Base-by-base conservation (phyloP, 768 basidiomycete species). In the Leccinum rimulosum region DNA sequence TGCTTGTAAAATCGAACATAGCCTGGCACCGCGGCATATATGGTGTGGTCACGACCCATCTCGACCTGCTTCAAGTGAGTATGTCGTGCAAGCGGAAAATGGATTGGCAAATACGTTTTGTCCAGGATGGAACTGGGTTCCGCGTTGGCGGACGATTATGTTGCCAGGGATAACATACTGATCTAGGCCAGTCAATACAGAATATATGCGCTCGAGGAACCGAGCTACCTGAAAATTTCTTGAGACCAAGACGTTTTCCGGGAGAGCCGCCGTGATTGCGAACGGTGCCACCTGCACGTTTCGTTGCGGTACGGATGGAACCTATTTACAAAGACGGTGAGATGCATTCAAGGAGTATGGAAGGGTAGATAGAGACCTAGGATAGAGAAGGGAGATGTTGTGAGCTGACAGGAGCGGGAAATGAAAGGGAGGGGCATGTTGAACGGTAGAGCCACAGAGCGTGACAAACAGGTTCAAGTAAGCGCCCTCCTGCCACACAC, bases 121-220 rank as follows among this genome's bases (percentile, higher is more conserved):
- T 1, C 95, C 96, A 5, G 96, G 87, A 70, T 96, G 94, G 76
- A 97, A 96, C 53, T 88, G 79, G 0, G 90, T 89, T 9, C 97
- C 97, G 63, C 97, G 83, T 74, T 99, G 97, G 49, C 97, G 84
- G 33, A 98, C 87, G 70, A 99, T 91, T 66, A 99, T 98, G 77
- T 96, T 93, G 47, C 97, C 97, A 9, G 97, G 93, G 27, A 91
- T 82, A 27, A 98, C 95, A 74, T 82, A 84, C 74, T 98, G 88
- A 70, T 97, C 96, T 98, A 61, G 50, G 33, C 17, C 6, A 27
- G 62, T 62, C 60, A 65, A 61, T 58, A 45, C 11, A 56, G 49
- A 54, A 52, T 25, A 55, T 36, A 19, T 10, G 3, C 40, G 55
- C 36, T 36, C n/a, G 57, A 38, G 17, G 17, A 6, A 25, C 14